Conservation (phyloP, 768 basidiomycete species). For the Galerina marginata region DNA sequence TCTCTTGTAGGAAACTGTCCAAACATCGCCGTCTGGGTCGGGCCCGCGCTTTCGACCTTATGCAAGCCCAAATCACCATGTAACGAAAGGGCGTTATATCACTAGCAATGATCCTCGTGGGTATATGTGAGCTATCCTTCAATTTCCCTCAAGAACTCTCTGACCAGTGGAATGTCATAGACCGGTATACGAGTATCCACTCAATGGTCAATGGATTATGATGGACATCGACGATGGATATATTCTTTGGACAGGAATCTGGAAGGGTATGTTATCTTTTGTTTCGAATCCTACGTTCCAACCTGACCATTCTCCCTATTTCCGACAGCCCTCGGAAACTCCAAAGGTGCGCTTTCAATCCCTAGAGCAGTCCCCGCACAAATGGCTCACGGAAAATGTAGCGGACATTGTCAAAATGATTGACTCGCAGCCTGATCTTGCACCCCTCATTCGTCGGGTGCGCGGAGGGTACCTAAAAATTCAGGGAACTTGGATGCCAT, state of each 20-base stretch:
- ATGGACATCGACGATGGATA: slow-evolving; percentile 95
- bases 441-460: slow-evolving; percentile 80
- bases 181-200: slow-evolving; percentile 88
- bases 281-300: not conserved
- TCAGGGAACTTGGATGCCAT: slow-evolving; percentile 95
- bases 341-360: slow-evolving; percentile 65
- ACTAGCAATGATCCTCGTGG: slow-evolving; percentile 89
- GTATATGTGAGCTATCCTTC: slow-evolving; percentile 68
- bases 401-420: slow-evolving; percentile 94
- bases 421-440: slow-evolving; percentile 89
- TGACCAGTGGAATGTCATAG: slow-evolving; percentile 35
- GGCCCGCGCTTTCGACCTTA: slow-evolving; percentile 67
- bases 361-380: not conserved
- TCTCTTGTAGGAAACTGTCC: slow-evolving; percentile 46
- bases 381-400: slow-evolving; percentile 31
- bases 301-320: not conserved
- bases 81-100: slow-evolving; percentile 86
- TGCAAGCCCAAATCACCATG: slow-evolving; percentile 77
- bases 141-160: slow-evolving; percentile 1
- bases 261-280: slow-evolving; percentile 68
- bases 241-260: slow-evolving; percentile 91
- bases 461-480: slow-evolving; percentile 91
- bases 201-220: slow-evolving; percentile 94
- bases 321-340: slow-evolving; percentile 76
- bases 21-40: slow-evolving; percentile 42